Evolutionary conservation across 129 eudicot species (phyloP), one percentile per base, ranked within the genome.

Genomic region (Centrapalus pauciflorus): DNA sequence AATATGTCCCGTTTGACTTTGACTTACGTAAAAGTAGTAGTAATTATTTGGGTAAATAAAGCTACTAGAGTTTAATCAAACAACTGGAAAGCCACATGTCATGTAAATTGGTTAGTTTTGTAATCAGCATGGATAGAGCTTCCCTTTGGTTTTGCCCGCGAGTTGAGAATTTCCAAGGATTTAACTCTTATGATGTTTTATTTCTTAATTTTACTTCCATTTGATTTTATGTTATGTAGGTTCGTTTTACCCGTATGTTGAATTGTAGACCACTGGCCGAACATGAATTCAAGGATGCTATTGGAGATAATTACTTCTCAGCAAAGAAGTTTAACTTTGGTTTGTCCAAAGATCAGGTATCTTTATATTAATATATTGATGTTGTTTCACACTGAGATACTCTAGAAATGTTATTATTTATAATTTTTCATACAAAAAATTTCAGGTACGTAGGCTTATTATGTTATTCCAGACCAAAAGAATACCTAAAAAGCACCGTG

Each of bases 301-400:
- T 87, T 21, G 65, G 50, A 50, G 85, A 87, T 35, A 87, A 87
- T 20, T 87, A 83, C 75, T 87, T 43, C 74, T 65, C 95, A 28
- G 46, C 64, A 10, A 70, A 58, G 25, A 83, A 83, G 66, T 86
- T 86, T 79, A 69, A 68, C 34, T 57, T 57, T 40, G 38, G 23
- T 30, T 30, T 65, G 41, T 43, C 57, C 2, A 27, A 45, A 58
- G 26, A 45, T 45, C 38, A 35, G 32, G 54, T 17, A 43, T 64
- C 67, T 34, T 38, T 24, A 12, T 66, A 16, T 43, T 14, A 25
- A 41, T 8, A 30, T 43, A n/a, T 29, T 55, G 4, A 54, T 54
- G 5, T 27, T 73, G 5, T 64, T 38, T 9, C 19, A 13, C 57
- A 13, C 10, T 20, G 48, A 65, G 32, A 26, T 16, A 43, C 34